A percentile compares a stretch with the other conserved stretches of the same genome.
These are phyloP conservation scores for Botrytis aclada DNA, from an alignment of 2,329 filamentous ascomycete species.

Conservation along the genomic window DNA sequence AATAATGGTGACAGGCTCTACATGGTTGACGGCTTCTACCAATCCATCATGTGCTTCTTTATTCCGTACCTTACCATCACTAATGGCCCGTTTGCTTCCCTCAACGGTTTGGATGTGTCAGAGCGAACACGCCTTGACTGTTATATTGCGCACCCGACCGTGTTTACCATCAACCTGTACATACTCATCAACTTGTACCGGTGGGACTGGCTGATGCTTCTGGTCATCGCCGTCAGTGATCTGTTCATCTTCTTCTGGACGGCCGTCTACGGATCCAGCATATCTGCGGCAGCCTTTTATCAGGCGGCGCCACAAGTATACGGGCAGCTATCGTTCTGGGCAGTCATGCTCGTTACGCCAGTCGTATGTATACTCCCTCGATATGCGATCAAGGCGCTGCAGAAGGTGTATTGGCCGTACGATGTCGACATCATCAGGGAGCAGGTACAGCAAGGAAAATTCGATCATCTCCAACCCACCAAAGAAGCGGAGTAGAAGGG, in stretches of 20 bases:
- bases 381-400: conserved; percentile 79
- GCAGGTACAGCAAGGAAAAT: conserved; percentile 79
- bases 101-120: conserved; percentile 68
- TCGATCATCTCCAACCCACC: conserved; percentile 60
- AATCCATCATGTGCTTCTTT: conserved; percentile 90
- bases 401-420: conserved; percentile 90
- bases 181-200: conserved; percentile 94
- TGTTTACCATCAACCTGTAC: conserved; percentile 89
- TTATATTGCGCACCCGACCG: conserved; percentile 78
- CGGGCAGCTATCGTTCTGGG: conserved; percentile 81
- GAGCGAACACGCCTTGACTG: conserved; percentile 83
- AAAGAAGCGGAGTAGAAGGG: conserved; percentile 35
- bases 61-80: conserved; percentile 80
- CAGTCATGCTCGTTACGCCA: conserved; percentile 74
- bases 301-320: conserved; percentile 76
- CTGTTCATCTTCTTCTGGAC: conserved; percentile 95
- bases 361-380: conserved; percentile 82
- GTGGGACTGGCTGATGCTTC: conserved; percentile 94
- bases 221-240: conserved; percentile 78
- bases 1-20: conserved; percentile 61
- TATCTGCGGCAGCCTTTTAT: conserved; percentile 66
- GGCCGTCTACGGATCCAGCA: conserved; percentile 65
- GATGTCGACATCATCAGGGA: conserved; percentile 96
- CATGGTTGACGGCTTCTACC: conserved; percentile 92
- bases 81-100: conserved; percentile 64